Conservation (phyloP, 768 basidiomycete genomes). For the Leccinum truebloodii region DNA sequence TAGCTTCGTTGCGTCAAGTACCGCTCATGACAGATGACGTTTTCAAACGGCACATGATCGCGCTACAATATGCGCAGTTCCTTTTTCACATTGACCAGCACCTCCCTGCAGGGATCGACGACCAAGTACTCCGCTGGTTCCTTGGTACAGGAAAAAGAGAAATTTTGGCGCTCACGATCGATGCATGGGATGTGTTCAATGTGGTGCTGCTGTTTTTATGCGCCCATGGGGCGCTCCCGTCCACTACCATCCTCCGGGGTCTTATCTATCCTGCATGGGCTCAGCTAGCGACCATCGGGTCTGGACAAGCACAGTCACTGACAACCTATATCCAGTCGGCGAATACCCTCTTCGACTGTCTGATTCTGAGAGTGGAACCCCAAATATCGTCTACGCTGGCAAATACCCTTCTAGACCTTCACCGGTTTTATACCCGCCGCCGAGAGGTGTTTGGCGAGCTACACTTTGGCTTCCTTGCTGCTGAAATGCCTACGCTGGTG, state of each 20-base stretch:
- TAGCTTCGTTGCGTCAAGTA: slow-evolving; percentile 72
- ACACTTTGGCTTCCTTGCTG: slow-evolving; percentile 63
- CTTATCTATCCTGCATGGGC: slow-evolving; percentile 82
- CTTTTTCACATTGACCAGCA: slow-evolving; percentile 75
- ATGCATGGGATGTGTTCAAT: slow-evolving; percentile 68
- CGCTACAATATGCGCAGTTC: slow-evolving; percentile 68
- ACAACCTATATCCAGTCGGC: slow-evolving; percentile 60
- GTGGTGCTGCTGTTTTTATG: slow-evolving; percentile 59
- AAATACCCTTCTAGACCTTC: slow-evolving; percentile 60
- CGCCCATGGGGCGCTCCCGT: slow-evolving; percentile 65
- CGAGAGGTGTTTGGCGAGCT: slow-evolving; percentile 66
- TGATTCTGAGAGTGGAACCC: slow-evolving; percentile 58
- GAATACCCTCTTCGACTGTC: slow-evolving; percentile 58
- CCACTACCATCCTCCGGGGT: slow-evolving; percentile 71
- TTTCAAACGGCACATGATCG: slow-evolving; percentile 49
- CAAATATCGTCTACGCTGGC: slow-evolving; percentile 40
- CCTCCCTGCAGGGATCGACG: slow-evolving; percentile 70
- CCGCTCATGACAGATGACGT: slow-evolving; percentile 54
- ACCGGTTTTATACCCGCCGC: slow-evolving; percentile 67
- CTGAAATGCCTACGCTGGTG: slow-evolving; percentile 68
- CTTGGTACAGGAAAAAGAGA: slow-evolving; percentile 65
- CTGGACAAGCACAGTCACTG: slow-evolving; percentile 41
- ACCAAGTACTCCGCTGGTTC: slow-evolving; percentile 72
- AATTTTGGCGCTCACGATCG: slow-evolving; percentile 55
- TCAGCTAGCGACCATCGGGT: slow-evolving; percentile 45